These are phyloP conservation scores for Plasmodium falciparum DNA, from an alignment of 169 alveolate genomes.

Conservation along the genomic window DNA sequence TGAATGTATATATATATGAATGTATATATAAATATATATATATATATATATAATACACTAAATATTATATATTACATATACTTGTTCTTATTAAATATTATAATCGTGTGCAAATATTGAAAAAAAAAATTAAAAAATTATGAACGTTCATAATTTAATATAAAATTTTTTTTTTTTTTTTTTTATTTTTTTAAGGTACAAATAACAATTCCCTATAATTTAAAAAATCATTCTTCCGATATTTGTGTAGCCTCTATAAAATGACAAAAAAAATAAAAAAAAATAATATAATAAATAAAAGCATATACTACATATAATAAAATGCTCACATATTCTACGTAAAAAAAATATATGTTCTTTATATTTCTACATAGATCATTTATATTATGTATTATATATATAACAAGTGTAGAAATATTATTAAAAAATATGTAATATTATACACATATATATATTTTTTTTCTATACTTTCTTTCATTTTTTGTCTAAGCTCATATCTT, in stretches of 20 bases:
- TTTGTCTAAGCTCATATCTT: conserved; percentile 76
- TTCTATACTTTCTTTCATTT: conserved; percentile 67
- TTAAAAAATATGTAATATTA: too few species aligned
- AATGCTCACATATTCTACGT: too few species aligned
- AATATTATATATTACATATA: too few species aligned
- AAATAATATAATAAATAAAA: not conserved
- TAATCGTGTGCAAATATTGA: conserved; percentile 6
- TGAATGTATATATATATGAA: too few species aligned
- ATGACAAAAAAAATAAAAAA: conserved; percentile 9
- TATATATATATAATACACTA: too few species aligned
- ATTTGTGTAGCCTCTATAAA: conserved; percentile 74
- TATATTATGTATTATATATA: too few species aligned
- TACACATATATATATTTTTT: not conserved
- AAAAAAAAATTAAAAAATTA: conserved; percentile 13
- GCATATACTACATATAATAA: not conserved
- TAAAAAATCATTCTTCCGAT: conserved; percentile 49
- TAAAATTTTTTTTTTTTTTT: not conserved
- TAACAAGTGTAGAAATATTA: too few species aligned
- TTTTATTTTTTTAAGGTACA: not conserved
- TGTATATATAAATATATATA: not conserved
- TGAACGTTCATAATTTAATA: conserved; percentile 13
- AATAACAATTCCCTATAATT: not conserved
- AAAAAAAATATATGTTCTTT: too few species aligned
- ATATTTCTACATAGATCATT: too few species aligned
- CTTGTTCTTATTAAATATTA: not conserved